Conservation (phyloP, 306 rosid species). For the Rubus parviflorus region DNA sequence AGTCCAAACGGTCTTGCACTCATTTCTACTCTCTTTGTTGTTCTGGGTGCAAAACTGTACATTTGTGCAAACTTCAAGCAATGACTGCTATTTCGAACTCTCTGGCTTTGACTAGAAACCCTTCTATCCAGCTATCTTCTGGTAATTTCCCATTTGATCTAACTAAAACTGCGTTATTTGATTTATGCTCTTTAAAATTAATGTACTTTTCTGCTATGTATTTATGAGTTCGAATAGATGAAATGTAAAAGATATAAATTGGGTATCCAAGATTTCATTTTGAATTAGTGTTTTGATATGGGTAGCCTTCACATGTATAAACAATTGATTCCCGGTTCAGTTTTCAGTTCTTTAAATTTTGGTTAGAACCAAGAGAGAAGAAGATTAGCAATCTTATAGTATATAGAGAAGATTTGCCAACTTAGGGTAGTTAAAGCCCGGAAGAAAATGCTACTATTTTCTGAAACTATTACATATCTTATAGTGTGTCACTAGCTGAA, state of each 20-base stretch:
- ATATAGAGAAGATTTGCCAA: no score
- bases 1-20: not conserved
- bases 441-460: no score
- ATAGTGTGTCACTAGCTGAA: not conserved
- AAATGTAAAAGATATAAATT: not conserved
- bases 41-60: not conserved
- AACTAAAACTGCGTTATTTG: not conserved
- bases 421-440: no score
- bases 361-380: not conserved
- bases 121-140: slow-evolving; percentile 30
- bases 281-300: not conserved
- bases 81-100: slow-evolving; percentile 73
- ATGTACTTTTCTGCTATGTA: not conserved
- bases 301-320: not conserved
- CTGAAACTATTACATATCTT: no score
- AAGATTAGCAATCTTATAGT: not conserved
- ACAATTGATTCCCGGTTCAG: not conserved
- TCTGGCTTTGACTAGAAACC: slow-evolving; percentile 39
- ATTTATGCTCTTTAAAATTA: no score
- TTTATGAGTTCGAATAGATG: not conserved
- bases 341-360: not conserved
- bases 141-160: slow-evolving; percentile 37
- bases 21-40: not conserved
- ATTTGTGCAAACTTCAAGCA: not conserved
- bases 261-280: not conserved